Evolutionary conservation across 2,329 filamentous ascomycete genomes (phyloP).

Genomic region (Dactylellina drechsleri): DNA sequence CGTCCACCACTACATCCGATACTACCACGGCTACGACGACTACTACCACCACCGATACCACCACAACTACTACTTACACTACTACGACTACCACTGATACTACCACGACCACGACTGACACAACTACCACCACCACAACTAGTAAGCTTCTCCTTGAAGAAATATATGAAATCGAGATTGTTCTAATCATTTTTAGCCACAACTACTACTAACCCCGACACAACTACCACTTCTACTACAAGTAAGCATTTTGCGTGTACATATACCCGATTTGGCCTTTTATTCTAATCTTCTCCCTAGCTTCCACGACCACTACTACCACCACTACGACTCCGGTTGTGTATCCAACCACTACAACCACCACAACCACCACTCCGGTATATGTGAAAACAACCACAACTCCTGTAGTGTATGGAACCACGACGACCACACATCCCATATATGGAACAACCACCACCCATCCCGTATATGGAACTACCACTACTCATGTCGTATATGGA

Average conservation of each 20-base stretch:
- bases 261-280: too few relatives aligned
- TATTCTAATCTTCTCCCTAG: background rate
- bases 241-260: background rate
- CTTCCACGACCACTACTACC: slow-evolving; percentile 9
- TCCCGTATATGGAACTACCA: too few relatives aligned
- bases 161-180: too few relatives aligned
- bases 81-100: slow-evolving; percentile 6
- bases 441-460: slow-evolving; percentile 1
- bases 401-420: background rate
- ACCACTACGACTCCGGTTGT: background rate
- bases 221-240: slow-evolving; percentile 3
- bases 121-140: slow-evolving; percentile 3
- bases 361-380: slow-evolving; percentile 7
- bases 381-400: background rate
- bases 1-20: background rate
- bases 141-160: too few relatives aligned
- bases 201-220: too few relatives aligned
- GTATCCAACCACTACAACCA: slow-evolving; percentile 1
- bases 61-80: slow-evolving; percentile 4
- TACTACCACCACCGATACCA: slow-evolving; percentile 16
- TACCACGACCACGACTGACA: slow-evolving; percentile 14
- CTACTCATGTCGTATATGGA: background rate
- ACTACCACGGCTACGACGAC: slow-evolving; percentile 4
- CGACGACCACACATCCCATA: background rate
- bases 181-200: too few relatives aligned